Base-by-base conservation (phyloP, 768 basidiomycete genomes). In the Pisolithus microcarpus region DNA sequence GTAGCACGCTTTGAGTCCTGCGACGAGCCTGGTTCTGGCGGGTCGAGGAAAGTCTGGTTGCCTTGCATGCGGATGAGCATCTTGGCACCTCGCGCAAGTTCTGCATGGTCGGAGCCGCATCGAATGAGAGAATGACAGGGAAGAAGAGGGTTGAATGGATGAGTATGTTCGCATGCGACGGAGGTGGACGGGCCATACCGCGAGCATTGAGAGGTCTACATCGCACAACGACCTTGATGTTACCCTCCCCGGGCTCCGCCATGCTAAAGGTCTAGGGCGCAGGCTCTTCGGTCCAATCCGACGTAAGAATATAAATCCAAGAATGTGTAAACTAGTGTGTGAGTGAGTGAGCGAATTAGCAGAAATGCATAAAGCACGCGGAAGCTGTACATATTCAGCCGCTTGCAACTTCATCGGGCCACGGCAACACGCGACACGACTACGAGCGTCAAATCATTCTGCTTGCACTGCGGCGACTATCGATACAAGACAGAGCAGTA, bases 161-260 rank as follows among this genome's bases (percentile, higher is more conserved):
- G 49, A 46, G 43, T 10, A 43, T 23, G 37, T 45, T 19, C n/a
- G 43, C 16, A 38, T 15, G 50, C 39, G 23, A 16, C 36, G 46
- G 49, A 48, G 54, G 47, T 50, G 34, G 38, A 48, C 48, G 43
- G 31, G 72, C 83, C 64, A 11, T 60, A 93, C 93, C 94, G 70
- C 94, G 85, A 63, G 85, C 72, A 68, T 99, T 99, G 72, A 98
- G 85, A 49, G 95, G 95, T 59, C 95, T 80, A 76, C 94, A 97
- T 84, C 95, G 88, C 57, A 89, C 85, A 46, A 89, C 87, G 69
- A 91, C 88, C 74, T 91, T 91, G 77, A 91, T 91, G 72, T 91
- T 91, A 50, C 87, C 88, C 66, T 88, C 87, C 59, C 85, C 87
- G 60, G 75, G 76, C 68, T 88, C 87, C 50, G 82, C 78, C 86